phyloP scores from a whole-genome alignment of 495 filamentous ascomycete species.

The Penicillium soppii region DNA sequence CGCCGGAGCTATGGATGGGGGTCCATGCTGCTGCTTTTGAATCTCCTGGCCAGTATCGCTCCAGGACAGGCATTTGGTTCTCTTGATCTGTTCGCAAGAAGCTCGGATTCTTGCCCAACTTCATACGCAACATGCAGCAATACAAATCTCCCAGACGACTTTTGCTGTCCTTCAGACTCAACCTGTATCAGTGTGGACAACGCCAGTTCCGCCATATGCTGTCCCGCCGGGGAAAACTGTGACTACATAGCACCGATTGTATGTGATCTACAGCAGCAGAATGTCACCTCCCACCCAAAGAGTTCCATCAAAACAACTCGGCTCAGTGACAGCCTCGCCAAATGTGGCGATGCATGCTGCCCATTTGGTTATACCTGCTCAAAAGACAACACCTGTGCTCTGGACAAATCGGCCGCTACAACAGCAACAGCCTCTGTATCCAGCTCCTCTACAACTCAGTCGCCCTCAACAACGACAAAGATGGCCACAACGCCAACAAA shows the following conservation, averaged over 20 bases:
- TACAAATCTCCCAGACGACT: constrained; percentile 59
- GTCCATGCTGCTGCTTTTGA: constrained; percentile 26
- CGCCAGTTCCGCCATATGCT: constrained; percentile 73
- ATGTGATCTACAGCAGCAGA: constrained; percentile 67
- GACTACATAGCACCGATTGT: constrained; percentile 63
- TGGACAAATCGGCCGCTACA: constrained; percentile 38
- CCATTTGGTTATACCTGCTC: constrained; percentile 77
- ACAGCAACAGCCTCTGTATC: constrained; percentile 28
- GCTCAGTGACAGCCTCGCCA: constrained; percentile 51
- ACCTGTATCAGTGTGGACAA: constrained; percentile 66
- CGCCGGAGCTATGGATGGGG: constrained; percentile 6
- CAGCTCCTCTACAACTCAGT: constrained; percentile 19
- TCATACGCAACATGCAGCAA: constrained; percentile 52
- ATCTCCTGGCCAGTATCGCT: constrained; percentile 21
- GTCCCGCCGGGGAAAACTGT: constrained; percentile 64
- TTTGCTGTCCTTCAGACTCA: constrained; percentile 69
- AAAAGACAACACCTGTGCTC: constrained; percentile 37
- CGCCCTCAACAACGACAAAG: background rate
- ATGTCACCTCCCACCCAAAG: constrained; percentile 59
- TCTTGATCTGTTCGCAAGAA: constrained; percentile 31
- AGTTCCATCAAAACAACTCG: constrained; percentile 70
- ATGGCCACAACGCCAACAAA: constrained; percentile 21
- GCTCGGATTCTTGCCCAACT: constrained; percentile 43
- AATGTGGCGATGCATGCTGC: constrained; percentile 64
- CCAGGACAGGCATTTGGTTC: constrained; percentile 31